Percentiles rank a stretch among this genome's conserved stretches.
These are phyloP conservation scores for Coemansia biformis DNA, from an alignment of 192 early-diverging fungal genomes.

Conservation along the genomic window DNA sequence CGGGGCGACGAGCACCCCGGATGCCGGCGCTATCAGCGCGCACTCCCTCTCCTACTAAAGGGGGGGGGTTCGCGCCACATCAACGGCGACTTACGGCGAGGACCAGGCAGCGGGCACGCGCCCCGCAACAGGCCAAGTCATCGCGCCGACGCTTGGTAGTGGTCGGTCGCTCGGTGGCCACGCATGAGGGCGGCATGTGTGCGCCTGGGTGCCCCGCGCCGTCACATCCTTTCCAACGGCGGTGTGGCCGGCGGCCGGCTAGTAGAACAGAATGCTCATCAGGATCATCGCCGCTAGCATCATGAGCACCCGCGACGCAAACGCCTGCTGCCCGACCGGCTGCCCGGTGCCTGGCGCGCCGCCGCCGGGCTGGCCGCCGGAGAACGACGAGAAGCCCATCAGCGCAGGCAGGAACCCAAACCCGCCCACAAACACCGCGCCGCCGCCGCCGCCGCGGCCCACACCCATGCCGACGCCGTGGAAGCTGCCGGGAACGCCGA, in stretches of 20 bases:
- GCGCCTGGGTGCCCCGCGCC: too few species aligned
- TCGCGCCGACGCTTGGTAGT: too few species aligned
- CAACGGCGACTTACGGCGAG: too few species aligned
- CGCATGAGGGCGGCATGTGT: too few species aligned
- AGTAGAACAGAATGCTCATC: slow-evolving; percentile 72
- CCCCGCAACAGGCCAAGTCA: too few species aligned
- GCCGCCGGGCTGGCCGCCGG: slow-evolving; percentile 18
- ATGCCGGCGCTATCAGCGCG: too few species aligned
- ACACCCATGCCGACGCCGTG: slow-evolving; percentile 50
- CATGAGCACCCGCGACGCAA: slow-evolving; percentile 75
- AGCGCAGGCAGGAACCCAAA: slow-evolving; percentile 69
- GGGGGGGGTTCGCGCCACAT: too few species aligned
- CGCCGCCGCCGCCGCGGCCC: slow-evolving; percentile 30
- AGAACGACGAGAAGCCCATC: slow-evolving; percentile 53
- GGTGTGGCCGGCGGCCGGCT: not conserved
- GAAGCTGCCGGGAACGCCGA: slow-evolving; percentile 54
- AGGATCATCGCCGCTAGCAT: slow-evolving; percentile 75
- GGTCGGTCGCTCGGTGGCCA: too few species aligned
- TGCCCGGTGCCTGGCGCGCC: slow-evolving; percentile 9
- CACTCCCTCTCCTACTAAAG: too few species aligned
- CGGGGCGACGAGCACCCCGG: too few species aligned
- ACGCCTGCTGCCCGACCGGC: slow-evolving; percentile 63
- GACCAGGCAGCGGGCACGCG: too few species aligned
- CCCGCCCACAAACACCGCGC: slow-evolving; percentile 58
- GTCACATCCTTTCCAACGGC: too few species aligned